Evolutionary conservation across 2,329 filamentous ascomycete genomes (phyloP), one percentile per base, ranked within the genome.

Genomic region (Stemphylium lycopersici): DNA sequence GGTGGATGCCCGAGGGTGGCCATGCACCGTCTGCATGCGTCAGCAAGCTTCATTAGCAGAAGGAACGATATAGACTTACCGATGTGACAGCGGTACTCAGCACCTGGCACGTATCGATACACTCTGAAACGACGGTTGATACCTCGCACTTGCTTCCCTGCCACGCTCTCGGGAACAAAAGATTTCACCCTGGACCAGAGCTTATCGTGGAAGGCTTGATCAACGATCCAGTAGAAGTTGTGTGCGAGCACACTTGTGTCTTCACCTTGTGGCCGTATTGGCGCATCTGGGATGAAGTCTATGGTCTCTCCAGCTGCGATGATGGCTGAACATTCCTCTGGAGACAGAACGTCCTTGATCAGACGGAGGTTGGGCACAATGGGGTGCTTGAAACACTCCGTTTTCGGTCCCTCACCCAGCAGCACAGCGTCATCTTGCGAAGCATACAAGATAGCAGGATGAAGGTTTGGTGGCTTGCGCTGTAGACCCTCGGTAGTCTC

Each of bases 221-320:
- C 87, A 11, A 86, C 79, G 7, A 90, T 79, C 87, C 87, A 90
- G 76, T 90, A 90, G 62, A 90, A 89, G 71, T 90, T 90, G 76
- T 90, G 87, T 0, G 87, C 87, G 1, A 90, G 72, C 41, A 90
- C 81, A 64, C 85, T 88, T 20, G 80, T 79, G 48, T 77, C 76
- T 56, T 88, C 85, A 13, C 84, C 85, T 51, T 87, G 85, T n/a
- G 85, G 84, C 2, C 85, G 83, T 26, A 90, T 76, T 0, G 87
- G 87, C 0, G 86, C 85, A 63, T 90, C 88, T 0, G 88, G 87
- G 0, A 87, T 78, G 59, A 90, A 90, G 6, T 83, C 82, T 40
- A 89, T 81, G 0, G 79, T 79, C 68, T 90, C 88, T 4, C 84
- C 87, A 0, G 87, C 85, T 0, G 85, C 83, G 16, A 90, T 85